Conservation (phyloP, 768 basidiomycete genomes). For the Cyclocybe cylindracea region DNA sequence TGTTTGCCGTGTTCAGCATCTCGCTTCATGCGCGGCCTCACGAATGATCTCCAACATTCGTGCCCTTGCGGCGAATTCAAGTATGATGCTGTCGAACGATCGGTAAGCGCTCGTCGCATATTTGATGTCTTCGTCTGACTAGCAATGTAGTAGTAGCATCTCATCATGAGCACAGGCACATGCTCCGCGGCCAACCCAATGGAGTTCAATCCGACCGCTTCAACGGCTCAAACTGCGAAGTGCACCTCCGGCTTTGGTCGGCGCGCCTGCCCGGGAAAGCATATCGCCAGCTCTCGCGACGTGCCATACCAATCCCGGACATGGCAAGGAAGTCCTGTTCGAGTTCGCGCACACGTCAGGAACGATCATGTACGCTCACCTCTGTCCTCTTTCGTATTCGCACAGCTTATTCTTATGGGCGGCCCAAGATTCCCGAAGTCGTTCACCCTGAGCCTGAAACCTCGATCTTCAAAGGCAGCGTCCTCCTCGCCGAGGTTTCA, state of each 20-base stretch:
- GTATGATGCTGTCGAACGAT: too few species aligned
- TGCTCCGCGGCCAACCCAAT: background rate
- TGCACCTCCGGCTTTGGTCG: constrained; percentile 21
- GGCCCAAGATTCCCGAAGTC: constrained; percentile 1
- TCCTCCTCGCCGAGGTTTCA: constrained; percentile 1
- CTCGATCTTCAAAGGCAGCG: constrained; percentile 9
- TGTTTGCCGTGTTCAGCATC: too few species aligned
- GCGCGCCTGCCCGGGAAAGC: constrained; percentile 44
- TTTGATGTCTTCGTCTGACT: too few species aligned
- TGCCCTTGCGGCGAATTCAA: too few species aligned
- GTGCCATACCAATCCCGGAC: constrained; percentile 28
- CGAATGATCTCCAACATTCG: too few species aligned
- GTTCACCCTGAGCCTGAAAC: constrained; percentile 6
- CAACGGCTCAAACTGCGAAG: constrained; percentile 4
- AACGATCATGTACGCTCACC: too few species aligned
- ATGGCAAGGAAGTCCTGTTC: constrained; percentile 24
- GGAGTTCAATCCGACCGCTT: constrained; percentile 18
- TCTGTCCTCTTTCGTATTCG: background rate
- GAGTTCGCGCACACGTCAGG: background rate
- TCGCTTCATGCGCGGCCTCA: too few species aligned
- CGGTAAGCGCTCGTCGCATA: too few species aligned
- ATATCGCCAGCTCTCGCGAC: constrained; percentile 30
- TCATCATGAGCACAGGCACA: background rate
- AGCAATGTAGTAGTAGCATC: too few species aligned
- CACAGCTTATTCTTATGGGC: background rate